Conservation (phyloP, 78 protist genomes). For the Dictyostelium discoideum region DNA sequence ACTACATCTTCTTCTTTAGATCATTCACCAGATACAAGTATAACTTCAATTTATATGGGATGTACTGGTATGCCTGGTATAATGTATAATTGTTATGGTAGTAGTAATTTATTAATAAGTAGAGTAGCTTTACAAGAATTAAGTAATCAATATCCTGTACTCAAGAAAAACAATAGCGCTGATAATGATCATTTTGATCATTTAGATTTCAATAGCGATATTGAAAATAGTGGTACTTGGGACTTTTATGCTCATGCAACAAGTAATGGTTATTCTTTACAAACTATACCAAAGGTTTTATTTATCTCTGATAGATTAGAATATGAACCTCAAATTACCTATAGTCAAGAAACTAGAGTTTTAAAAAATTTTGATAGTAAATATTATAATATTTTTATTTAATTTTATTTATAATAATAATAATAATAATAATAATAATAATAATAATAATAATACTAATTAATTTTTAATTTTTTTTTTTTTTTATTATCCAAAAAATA, state of each 20-base stretch:
- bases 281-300: conserved; percentile 26
- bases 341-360: conserved; percentile 63
- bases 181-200: not conserved
- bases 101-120: conserved; percentile 26
- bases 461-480: not conserved
- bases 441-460: too few relatives aligned
- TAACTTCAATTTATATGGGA: conserved; percentile 32
- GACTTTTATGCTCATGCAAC: conserved; percentile 50
- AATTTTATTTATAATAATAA: not conserved
- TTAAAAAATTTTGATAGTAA: conserved; percentile 43
- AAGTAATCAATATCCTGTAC: not conserved
- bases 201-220: conserved; percentile 4
- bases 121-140: not conserved
- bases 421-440: too few relatives aligned
- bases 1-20: not conserved
- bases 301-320: conserved; percentile 29
- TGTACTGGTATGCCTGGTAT: conserved; percentile 65
- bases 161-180: too few relatives aligned
- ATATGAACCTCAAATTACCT: conserved; percentile 27
- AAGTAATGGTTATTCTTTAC: conserved; percentile 22
- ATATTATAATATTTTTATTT: not conserved
- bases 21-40: not conserved
- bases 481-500: not conserved
- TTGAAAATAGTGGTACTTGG: conserved; percentile 70
- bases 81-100: conserved; percentile 73